These are phyloP conservation scores for Penicillium odoratum DNA, from an alignment of 495 filamentous ascomycete genomes.

Conservation along the genomic window DNA sequence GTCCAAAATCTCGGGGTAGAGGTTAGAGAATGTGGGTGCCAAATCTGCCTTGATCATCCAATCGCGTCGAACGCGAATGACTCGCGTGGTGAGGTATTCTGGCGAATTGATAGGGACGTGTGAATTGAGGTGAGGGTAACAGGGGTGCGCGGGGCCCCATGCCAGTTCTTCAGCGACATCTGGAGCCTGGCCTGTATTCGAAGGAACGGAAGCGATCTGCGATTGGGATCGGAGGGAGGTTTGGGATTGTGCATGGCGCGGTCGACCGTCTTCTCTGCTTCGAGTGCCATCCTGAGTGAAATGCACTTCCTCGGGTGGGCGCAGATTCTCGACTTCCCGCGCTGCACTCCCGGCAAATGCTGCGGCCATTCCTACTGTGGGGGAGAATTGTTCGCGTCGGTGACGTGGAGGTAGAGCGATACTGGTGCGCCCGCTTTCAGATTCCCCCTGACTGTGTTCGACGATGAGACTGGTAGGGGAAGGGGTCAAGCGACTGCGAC, in stretches of 20 bases:
- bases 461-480: constrained; percentile 63
- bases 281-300: constrained; percentile 28
- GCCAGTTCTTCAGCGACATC: constrained; percentile 52
- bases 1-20: constrained; percentile 94
- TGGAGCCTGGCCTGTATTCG: constrained; percentile 44
- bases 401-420: constrained; percentile 65
- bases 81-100: constrained; percentile 73
- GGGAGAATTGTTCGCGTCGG: constrained; percentile 35
- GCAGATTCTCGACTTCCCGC: constrained; percentile 31
- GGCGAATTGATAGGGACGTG: constrained; percentile 77
- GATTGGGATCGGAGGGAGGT: constrained; percentile 44
- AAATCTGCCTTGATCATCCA: constrained; percentile 89
- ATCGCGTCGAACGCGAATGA: constrained; percentile 88
- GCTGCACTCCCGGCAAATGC: constrained; percentile 36
- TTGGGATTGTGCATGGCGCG: constrained; percentile 41
- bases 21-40: constrained; percentile 88
- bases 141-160: constrained; percentile 89
- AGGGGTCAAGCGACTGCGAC: constrained; percentile 53
- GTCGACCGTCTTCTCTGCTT: constrained; percentile 26
- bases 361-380: constrained; percentile 49
- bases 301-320: constrained; percentile 35
- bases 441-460: constrained; percentile 57
- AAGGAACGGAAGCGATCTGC: constrained; percentile 42
- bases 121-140: constrained; percentile 89
- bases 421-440: constrained; percentile 61